Percentiles rank a stretch among this genome's conserved stretches.
Evolutionary conservation across 129 eudicot species (phyloP).

Genomic region (Sambucus nigra): DNA sequence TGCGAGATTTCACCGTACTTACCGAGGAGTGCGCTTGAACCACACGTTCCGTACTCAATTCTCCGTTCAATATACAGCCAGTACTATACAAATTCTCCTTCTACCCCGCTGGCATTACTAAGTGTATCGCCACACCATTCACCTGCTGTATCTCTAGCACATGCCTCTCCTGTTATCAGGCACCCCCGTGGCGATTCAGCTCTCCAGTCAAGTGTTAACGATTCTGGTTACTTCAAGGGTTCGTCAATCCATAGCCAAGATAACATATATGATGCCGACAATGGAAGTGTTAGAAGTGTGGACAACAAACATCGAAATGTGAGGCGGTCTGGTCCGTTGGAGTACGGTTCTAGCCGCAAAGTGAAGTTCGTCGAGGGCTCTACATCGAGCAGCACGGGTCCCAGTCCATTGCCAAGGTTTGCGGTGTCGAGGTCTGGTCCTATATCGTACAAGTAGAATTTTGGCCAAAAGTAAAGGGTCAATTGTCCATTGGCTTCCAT

Average conservation of each 20-base stretch:
- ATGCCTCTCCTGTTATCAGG: conserved; percentile 70
- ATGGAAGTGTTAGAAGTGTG: conserved; percentile 29
- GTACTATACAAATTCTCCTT: conserved; percentile 57
- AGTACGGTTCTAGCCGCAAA: conserved; percentile 55
- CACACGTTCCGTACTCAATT: conserved; percentile 70
- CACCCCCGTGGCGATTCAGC: conserved; percentile 56
- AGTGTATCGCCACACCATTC: conserved; percentile 74
- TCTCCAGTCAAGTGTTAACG: conserved; percentile 43
- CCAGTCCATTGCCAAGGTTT: conserved; percentile 94
- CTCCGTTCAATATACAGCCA: conserved; percentile 89
- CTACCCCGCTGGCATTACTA: conserved; percentile 53
- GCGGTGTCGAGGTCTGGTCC: conserved; percentile 98
- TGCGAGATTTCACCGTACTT: conserved; percentile 82
- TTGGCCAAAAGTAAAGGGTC: background rate
- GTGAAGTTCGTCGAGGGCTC: conserved; percentile 65
- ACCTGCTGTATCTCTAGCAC: conserved; percentile 70
- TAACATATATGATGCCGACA: conserved; percentile 36
- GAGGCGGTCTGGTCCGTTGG: conserved; percentile 90
- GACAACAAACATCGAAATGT: conserved; percentile 40
- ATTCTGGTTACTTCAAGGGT: conserved; percentile 63
- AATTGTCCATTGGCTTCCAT: background rate
- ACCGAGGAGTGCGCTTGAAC: conserved; percentile 71
- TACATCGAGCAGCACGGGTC: conserved; percentile 74
- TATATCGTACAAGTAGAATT: conserved; percentile 56
- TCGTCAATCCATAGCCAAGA: conserved; percentile 61